These are phyloP conservation scores for Fusarium tuaranense DNA, from an alignment of 2,329 filamentous ascomycete species.

Conservation along the genomic window DNA sequence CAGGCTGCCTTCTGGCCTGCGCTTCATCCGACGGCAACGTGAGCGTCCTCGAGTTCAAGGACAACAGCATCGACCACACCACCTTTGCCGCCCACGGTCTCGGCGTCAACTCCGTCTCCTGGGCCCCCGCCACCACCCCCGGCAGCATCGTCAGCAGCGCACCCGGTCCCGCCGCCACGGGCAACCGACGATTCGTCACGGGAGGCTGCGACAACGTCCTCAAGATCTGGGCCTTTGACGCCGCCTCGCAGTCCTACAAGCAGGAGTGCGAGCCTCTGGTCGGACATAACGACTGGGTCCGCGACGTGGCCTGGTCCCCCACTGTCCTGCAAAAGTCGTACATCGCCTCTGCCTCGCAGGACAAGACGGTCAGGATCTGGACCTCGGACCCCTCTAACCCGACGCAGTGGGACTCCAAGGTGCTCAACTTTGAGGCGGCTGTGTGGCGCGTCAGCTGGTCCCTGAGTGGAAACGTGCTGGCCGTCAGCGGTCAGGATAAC, in stretches of 20 bases:
- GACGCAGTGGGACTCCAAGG: slow-evolving; percentile 85
- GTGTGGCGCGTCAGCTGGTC: slow-evolving; percentile 99
- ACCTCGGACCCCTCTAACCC: slow-evolving; percentile 74
- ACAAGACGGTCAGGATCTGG: slow-evolving; percentile 98
- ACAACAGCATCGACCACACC: slow-evolving; percentile 90
- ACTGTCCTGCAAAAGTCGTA: slow-evolving; percentile 96
- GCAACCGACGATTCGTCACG: slow-evolving; percentile 88
- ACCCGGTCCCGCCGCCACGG: slow-evolving; percentile 67
- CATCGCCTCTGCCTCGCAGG: slow-evolving; percentile 94
- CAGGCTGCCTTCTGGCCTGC: slow-evolving; percentile 92
- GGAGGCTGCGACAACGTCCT: slow-evolving; percentile 94
- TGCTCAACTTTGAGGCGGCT: slow-evolving; percentile 87
- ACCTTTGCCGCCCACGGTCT: slow-evolving; percentile 93
- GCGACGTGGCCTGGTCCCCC: slow-evolving; percentile 96
- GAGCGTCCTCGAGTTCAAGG: slow-evolving; percentile 95
- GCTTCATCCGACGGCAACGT: slow-evolving; percentile 95
- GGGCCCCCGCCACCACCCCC: slow-evolving; percentile 88
- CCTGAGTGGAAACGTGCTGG: slow-evolving; percentile 94
- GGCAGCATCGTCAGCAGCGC: slow-evolving; percentile 85
- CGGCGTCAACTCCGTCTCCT: slow-evolving; percentile 95
- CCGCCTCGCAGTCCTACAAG: slow-evolving; percentile 70
- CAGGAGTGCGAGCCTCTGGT: slow-evolving; percentile 73
- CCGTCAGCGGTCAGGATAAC: slow-evolving; percentile 94
- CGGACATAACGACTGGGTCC: slow-evolving; percentile 96
- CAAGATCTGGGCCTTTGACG: slow-evolving; percentile 90